Conservation (phyloP, 1,284 basidiomycete genomes). For the Tilletia walkeri region DNA sequence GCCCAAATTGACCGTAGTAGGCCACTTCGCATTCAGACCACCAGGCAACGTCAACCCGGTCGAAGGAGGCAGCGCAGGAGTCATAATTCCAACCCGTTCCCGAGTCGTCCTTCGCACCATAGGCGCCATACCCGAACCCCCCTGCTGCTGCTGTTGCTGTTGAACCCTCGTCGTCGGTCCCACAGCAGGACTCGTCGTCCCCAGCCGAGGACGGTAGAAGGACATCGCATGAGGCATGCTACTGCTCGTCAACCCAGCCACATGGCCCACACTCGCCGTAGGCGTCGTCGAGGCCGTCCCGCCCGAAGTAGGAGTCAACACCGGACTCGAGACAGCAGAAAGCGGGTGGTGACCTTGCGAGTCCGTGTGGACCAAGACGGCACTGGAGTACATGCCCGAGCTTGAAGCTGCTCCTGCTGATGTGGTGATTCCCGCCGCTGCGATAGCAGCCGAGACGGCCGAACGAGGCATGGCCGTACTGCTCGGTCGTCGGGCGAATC, state of each 20-base stretch:
- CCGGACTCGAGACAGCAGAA: constrained; percentile 4
- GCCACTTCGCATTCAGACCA: not conserved
- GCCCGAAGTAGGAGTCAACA: constrained; percentile 8
- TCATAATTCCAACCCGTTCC: constrained; percentile 15
- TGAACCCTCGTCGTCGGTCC: no score
- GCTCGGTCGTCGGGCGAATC: constrained; percentile 9
- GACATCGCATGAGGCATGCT: constrained; percentile 12
- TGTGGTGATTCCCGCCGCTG: not conserved
- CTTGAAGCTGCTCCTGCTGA: not conserved
- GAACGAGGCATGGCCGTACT: constrained; percentile 13
- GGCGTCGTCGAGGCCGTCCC: constrained; percentile 13
- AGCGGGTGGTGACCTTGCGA: not conserved
- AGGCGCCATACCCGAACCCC: not conserved
- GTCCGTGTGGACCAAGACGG: no score
- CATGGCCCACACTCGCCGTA: constrained; percentile 2
- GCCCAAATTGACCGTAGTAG: no score
- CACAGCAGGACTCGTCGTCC: constrained; percentile 11
- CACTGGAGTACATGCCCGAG: not conserved
- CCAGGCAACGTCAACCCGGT: no score
- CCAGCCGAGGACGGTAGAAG: not conserved
- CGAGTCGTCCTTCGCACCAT: not conserved
- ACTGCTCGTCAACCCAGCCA: constrained; percentile 12
- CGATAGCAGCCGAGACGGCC: not conserved
- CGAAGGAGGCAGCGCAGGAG: not conserved
- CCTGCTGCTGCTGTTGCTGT: no score